Evolutionary conservation across 805 yeast genomes (phyloP).

Genomic region (Metschnikowia orientalis): DNA sequence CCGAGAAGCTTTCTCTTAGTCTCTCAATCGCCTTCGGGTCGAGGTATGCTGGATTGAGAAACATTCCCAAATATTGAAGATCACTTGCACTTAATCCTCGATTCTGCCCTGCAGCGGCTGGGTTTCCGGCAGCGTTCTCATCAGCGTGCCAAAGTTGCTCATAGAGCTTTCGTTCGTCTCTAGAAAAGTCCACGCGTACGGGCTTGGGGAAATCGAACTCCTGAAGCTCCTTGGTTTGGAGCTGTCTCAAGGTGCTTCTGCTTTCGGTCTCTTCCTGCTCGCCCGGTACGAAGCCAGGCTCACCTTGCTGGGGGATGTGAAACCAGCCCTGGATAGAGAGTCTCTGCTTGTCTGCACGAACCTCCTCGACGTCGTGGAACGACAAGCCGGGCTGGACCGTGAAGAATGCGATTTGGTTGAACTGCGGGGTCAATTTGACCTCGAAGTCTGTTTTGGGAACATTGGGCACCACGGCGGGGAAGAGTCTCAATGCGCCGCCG

Average conservation of each 20-base stretch:
- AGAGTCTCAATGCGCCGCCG: slow-evolving; percentile 89
- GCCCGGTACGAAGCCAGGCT: slow-evolving; percentile 75
- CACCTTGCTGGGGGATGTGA: slow-evolving; percentile 93
- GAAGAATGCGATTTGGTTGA: slow-evolving; percentile 94
- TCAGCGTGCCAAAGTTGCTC: too few species aligned
- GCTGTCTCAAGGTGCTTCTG: slow-evolving; percentile 69
- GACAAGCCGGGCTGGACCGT: slow-evolving; percentile 94
- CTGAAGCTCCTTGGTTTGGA: slow-evolving; percentile 70
- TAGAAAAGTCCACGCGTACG: slow-evolving; percentile 39
- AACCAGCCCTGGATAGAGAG: slow-evolving; percentile 98
- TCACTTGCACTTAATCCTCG: too few species aligned
- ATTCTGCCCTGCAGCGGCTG: slow-evolving; percentile 14
- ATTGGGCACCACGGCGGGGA: slow-evolving; percentile 81
- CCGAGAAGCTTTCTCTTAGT: slow-evolving; percentile 52
- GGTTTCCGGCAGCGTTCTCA: slow-evolving; percentile 11
- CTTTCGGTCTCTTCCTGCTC: slow-evolving; percentile 79
- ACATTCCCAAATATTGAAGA: slow-evolving; percentile 45
- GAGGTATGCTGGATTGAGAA: slow-evolving; percentile 50
- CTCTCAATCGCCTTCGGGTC: slow-evolving; percentile 26
- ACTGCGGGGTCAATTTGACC: slow-evolving; percentile 77
- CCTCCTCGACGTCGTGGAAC: slow-evolving; percentile 98
- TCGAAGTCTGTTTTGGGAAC: slow-evolving; percentile 80
- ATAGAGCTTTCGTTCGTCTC: slow-evolving; percentile 34
- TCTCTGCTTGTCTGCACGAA: slow-evolving; percentile 83
- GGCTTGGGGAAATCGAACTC: slow-evolving; percentile 81